Evolutionary conservation across 768 basidiomycete species (phyloP), one percentile per base, ranked within the genome.

Genomic region (Cyclocybe aegerita): DNA sequence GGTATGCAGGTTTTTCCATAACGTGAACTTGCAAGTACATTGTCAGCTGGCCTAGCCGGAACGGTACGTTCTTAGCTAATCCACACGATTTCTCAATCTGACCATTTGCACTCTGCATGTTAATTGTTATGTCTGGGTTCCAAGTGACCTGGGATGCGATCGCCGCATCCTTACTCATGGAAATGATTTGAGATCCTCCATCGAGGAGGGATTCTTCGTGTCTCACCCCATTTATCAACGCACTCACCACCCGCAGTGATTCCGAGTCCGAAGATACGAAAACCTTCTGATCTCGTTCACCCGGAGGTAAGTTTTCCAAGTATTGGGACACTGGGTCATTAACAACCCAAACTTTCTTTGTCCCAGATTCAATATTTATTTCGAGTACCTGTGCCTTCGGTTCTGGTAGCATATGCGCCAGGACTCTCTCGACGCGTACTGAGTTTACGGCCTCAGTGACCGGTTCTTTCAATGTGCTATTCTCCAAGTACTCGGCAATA

Each of bases 21-120:
- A 46, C 34, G n/a, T 46, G 44, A 4, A 46, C 44, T 32, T 46
- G 44, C 32, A 46, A 46, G n/a, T 46, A 46, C 4, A 46, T 12
- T 3, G 44, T 46, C n/a, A 46, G 30, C 9, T 34, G 12, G 7
- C 23, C 32, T 7, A 46, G 34, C 3, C 4, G 3, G 33, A 46
- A 46, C n/a, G 44, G 44, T 3, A 46, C 29, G 23, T 46, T 46
- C 32, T 46, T 46, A 46, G 44, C 44, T 4, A 46, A 32, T 10
- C 44, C 44, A 7, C 3, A 9, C 3, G 44, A 31, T 12, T 10
- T 17, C 31, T 46, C 44, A 2, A 46, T 12, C 33, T 31, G 29
- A 6, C 23, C 4, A n/a, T 46, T 46, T 3, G 44, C 44, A n/a
- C 44, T 46, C 23, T 46, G 44, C 44, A 46, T 46, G 8, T 46